Evolutionary conservation across 78 protist species (phyloP).

Genomic region (Dictyostelium intermedium): DNA sequence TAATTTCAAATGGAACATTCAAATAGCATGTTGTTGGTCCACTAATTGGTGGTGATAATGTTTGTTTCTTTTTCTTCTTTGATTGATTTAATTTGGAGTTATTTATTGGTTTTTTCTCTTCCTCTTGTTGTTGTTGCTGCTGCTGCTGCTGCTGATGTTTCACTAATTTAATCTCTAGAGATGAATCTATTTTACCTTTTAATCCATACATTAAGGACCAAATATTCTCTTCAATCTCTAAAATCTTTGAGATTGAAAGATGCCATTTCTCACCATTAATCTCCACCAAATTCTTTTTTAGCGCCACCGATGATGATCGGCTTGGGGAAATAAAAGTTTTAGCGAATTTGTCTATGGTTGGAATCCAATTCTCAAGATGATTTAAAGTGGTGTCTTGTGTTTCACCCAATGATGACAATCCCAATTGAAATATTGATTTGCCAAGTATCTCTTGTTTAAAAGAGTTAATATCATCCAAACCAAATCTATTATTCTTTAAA

Average conservation of each 20-base stretch:
- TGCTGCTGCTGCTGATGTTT: background rate
- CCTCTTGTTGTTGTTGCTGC: background rate
- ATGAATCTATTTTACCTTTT: slow-evolving; percentile 69
- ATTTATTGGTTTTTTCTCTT: background rate
- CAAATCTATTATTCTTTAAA: background rate
- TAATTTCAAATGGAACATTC: slow-evolving; percentile 63
- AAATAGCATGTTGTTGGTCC: background rate
- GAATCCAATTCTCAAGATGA: slow-evolving; percentile 13
- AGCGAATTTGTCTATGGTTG: background rate
- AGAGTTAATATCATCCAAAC: background rate
- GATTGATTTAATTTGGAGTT: background rate
- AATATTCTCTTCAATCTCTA: slow-evolving; percentile 72
- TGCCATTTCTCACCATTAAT: slow-evolving; percentile 39
- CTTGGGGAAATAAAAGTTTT: background rate
- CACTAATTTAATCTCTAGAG: slow-evolving; percentile 42
- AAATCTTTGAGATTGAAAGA: slow-evolving; percentile 12
- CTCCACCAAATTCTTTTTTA: background rate
- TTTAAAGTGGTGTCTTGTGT: background rate
- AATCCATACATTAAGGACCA: slow-evolving; percentile 79
- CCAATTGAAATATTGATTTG: slow-evolving; percentile 4
- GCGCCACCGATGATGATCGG: too few species aligned
- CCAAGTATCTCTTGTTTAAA: slow-evolving; percentile 17
- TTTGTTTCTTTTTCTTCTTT: background rate
- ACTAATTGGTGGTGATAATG: background rate
- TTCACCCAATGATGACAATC: slow-evolving; percentile 50